phyloP scores from a whole-genome alignment of 306 rosid species.

The Lagenaria siceraria region DNA sequence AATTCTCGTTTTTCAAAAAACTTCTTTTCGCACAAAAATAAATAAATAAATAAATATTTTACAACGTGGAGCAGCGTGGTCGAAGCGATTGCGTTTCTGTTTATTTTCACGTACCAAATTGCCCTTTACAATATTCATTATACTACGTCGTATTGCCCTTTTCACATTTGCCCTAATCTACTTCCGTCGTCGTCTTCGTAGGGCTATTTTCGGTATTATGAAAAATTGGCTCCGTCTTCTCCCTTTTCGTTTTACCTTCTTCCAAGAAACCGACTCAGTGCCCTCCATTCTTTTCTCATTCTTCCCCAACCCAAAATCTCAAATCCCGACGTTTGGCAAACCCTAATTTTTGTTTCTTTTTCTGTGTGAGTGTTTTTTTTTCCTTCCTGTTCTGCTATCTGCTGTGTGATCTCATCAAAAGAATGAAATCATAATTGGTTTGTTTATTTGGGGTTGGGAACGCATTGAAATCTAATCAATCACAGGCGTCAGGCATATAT shows the following conservation, averaged over 20 bases:
- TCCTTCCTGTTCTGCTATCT: background rate
- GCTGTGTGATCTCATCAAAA: background rate
- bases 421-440: background rate
- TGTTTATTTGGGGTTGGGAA: background rate
- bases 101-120: background rate
- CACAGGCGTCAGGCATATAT: background rate
- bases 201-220: conserved; percentile 15
- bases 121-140: background rate
- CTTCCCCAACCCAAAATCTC: background rate
- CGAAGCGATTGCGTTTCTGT: background rate
- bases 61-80: conserved; percentile 11
- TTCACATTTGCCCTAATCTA: background rate
- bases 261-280: conserved; percentile 10
- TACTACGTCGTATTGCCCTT: background rate
- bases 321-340: background rate
- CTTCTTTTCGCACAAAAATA: background rate
- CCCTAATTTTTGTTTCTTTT: conserved; percentile 1
- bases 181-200: background rate
- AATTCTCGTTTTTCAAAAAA: conserved; percentile 13
- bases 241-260: conserved; percentile 11
- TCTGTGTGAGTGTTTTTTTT: background rate
- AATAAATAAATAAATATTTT: background rate
- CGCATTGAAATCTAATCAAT: background rate
- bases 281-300: background rate
- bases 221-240: background rate